Evolutionary conservation across 805 yeast species (phyloP).

Genomic region (Ogataea wickerhamii): DNA sequence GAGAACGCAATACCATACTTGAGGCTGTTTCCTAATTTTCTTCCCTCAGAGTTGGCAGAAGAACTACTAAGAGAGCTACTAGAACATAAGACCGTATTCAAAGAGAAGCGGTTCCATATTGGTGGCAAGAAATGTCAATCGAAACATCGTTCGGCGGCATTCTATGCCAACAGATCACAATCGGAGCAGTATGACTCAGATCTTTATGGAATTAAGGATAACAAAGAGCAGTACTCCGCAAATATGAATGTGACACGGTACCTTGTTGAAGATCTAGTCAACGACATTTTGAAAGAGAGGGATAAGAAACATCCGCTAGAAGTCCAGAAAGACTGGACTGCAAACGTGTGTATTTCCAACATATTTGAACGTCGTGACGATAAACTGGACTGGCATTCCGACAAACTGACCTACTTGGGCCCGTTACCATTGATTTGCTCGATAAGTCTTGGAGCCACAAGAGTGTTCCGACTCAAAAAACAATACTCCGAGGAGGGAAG

Average conservation of each 20-base stretch:
- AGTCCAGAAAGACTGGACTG: conserved; percentile 42
- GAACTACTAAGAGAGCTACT: conserved; percentile 40
- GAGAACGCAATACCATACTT: conserved; percentile 48
- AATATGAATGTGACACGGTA: conserved; percentile 39
- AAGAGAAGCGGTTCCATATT: conserved; percentile 48
- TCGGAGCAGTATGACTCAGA: conserved; percentile 11
- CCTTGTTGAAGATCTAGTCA: conserved; percentile 38
- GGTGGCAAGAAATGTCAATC: conserved; percentile 62
- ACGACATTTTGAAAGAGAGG: conserved; percentile 25
- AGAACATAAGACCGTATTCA: conserved; percentile 39
- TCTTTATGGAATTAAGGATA: conserved; percentile 16
- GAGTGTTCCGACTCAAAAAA: conserved; percentile 60
- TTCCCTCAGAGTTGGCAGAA: conserved; percentile 50
- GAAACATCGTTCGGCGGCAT: conserved; percentile 45
- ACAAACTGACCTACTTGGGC: conserved; percentile 66
- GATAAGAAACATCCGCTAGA: conserved; percentile 36
- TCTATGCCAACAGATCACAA: conserved; percentile 15
- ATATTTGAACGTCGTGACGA: conserved; percentile 46
- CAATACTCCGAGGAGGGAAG: conserved; percentile 24
- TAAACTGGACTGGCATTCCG: conserved; percentile 73
- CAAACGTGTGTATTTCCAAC: conserved; percentile 54
- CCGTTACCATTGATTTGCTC: conserved; percentile 69
- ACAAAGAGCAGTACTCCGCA: conserved; percentile 21
- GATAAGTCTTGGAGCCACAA: conserved; percentile 61
- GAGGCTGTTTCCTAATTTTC: conserved; percentile 46